Evolutionary conservation across 257 asterid species (phyloP).

Genomic region (Solanum etuberosum): DNA sequence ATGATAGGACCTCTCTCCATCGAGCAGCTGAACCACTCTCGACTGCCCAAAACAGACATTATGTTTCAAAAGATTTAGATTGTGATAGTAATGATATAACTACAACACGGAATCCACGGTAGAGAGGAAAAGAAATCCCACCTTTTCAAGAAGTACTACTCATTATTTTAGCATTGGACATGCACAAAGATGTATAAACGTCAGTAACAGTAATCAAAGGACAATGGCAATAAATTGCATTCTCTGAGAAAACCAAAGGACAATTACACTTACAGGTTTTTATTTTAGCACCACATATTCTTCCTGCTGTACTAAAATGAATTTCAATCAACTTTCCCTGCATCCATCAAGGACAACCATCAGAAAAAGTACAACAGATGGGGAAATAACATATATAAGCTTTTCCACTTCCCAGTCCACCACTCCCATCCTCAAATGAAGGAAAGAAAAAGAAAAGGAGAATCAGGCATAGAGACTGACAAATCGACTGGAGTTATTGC

Average conservation of each 20-base stretch:
- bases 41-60: conserved; percentile 49
- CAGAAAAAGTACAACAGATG: conserved; percentile 5
- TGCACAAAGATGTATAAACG: conserved; percentile 21
- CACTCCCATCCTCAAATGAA: background rate
- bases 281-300: conserved; percentile 69
- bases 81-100: background rate
- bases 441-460: background rate
- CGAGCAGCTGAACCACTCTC: conserved; percentile 70
- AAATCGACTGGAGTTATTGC: conserved; percentile 88
- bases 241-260: background rate
- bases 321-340: conserved; percentile 85
- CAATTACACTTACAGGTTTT: conserved; percentile 62
- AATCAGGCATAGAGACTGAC: conserved; percentile 36
- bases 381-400: background rate
- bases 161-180: conserved; percentile 20
- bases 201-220: conserved; percentile 12
- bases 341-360: conserved; percentile 9
- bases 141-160: conserved; percentile 93
- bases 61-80: background rate
- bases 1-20: conserved; percentile 84
- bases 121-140: conserved; percentile 17
- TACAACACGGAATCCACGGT: conserved; percentile 3
- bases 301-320: conserved; percentile 59
- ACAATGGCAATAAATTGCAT: background rate
- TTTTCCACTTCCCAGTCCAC: background rate